Base-by-base conservation (phyloP, 192 early-diverging fungal species). In the Pilobolus umbonatus region DNA sequence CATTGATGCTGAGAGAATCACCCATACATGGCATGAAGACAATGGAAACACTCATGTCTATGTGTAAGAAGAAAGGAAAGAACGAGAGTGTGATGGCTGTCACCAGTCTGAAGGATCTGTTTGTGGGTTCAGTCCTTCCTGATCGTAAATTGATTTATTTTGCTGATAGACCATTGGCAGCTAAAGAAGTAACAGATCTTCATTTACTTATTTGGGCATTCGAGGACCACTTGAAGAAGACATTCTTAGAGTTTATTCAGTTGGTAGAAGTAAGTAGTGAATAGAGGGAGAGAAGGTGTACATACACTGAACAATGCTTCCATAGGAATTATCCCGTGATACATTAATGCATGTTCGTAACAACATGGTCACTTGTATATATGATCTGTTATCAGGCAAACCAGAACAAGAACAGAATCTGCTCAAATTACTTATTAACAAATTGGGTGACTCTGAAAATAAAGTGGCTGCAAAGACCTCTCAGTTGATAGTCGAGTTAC, bases 331-430 rank as follows among this genome's bases (percentile, higher is more conserved):
- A 42, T 78, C 88, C 5, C 88, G 92, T 64, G 96, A 99, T 73
- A 81, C 90, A 12, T 75, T 99, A 25, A 69, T 82, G 21, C 85
- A 91, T 60, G 85, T 97, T 26, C 86, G 90, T 49, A 85, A 86
- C 67, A 90, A 84, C 67, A 89, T 86, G 75, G 69, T 97, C 5
- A 74, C 67, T 9, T 84, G 82, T 72, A 84, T 95, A 55, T 75
- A 78, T 55, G 87, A 88, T 57, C 76, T 99, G 29, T 74, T 98
- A 53, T 69, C 73, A 35, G 68, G 83, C 9, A 96, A 95, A 70
- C 93, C 96, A 21, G 96, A 99, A 73, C 92, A 96, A 71, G 96
- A 99, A 72, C 88, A 93, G 46, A 96, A 96, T 62, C 76, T 99
- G 47, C 79, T 99, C 49, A 80, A 86, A 36, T 65, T 99, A 32